Conservation (phyloP, 805 yeast species). For the Wickerhamiella australiensis region DNA sequence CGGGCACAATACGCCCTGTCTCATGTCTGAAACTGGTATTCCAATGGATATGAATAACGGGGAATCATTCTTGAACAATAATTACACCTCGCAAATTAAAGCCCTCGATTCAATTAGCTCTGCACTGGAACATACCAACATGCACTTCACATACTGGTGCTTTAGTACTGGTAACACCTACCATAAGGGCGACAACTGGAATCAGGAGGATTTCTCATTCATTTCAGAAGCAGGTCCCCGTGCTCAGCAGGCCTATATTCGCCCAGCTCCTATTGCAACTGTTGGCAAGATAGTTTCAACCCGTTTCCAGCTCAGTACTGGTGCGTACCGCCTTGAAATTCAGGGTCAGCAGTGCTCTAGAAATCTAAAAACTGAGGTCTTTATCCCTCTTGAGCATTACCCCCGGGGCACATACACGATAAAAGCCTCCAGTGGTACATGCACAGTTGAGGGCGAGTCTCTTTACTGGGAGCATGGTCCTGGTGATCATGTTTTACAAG, state of each 20-base stretch:
- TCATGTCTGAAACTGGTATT: conserved; percentile 86
- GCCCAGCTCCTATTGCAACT: conserved; percentile 53
- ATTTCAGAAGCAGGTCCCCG: conserved; percentile 54
- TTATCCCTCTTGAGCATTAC: conserved; percentile 62
- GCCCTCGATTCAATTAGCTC: conserved; percentile 71
- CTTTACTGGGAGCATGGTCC: conserved; percentile 60
- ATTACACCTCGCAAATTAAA: conserved; percentile 54
- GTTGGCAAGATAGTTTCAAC: conserved; percentile 16
- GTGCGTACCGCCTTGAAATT: conserved; percentile 15
- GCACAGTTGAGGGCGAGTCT: conserved; percentile 40
- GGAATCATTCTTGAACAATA: conserved; percentile 48
- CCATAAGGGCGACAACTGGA: conserved; percentile 82
- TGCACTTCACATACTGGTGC: conserved; percentile 76
- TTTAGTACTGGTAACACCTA: conserved; percentile 61
- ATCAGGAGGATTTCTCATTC: conserved; percentile 80
- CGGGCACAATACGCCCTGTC: conserved; percentile 52
- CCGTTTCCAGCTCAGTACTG: conserved; percentile 17
- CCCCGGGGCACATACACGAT: conserved; percentile 38
- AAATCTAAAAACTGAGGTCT: conserved; percentile 38
- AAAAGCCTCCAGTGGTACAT: conserved; percentile 44
- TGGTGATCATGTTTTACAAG: conserved; percentile 28
- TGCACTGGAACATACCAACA: conserved; percentile 60
- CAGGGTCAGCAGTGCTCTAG: conserved; percentile 12
- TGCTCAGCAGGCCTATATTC: conserved; percentile 51
- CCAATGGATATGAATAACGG: conserved; percentile 87